Conservation (phyloP, 305 asterid genomes). For the Solanum hybrid region DNA sequence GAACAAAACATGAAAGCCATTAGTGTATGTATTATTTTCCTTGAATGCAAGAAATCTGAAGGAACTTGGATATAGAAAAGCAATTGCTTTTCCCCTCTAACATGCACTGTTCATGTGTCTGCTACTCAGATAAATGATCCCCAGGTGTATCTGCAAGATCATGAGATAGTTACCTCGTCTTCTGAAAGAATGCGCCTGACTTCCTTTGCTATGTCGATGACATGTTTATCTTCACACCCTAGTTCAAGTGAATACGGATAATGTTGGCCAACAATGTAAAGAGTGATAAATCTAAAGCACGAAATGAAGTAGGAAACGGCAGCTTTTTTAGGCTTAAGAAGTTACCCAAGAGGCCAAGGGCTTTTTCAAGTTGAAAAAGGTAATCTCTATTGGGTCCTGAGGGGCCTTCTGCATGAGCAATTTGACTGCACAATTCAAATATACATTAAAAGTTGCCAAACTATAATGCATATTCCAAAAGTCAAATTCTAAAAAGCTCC, state of each 20-base stretch:
- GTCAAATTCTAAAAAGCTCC: background rate
- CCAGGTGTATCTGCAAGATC: background rate
- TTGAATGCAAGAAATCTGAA: background rate
- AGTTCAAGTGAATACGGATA: background rate
- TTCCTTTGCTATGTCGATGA: conserved; percentile 61
- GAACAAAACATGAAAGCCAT: background rate
- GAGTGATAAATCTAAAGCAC: background rate
- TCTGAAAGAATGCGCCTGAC: conserved; percentile 55
- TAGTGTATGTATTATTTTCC: background rate
- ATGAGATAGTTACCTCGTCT: conserved; percentile 1
- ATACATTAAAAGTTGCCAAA: background rate
- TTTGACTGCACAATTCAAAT: conserved; percentile 52
- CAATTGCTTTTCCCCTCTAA: background rate
- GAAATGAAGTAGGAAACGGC: background rate
- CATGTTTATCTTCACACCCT: conserved; percentile 82
- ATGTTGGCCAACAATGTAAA: background rate
- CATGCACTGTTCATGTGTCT: background rate
- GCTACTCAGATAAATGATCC: background rate
- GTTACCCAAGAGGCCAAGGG: conserved; percentile 59
- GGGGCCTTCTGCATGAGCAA: conserved; percentile 81
- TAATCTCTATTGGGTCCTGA: conserved; percentile 94
- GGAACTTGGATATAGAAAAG: background rate
- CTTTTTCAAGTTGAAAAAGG: conserved; percentile 83
- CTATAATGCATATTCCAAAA: background rate
- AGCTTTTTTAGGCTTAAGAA: background rate